phyloP scores from a whole-genome alignment of 2,329 filamentous ascomycete genomes.

The Graphilbum sp. region DNA sequence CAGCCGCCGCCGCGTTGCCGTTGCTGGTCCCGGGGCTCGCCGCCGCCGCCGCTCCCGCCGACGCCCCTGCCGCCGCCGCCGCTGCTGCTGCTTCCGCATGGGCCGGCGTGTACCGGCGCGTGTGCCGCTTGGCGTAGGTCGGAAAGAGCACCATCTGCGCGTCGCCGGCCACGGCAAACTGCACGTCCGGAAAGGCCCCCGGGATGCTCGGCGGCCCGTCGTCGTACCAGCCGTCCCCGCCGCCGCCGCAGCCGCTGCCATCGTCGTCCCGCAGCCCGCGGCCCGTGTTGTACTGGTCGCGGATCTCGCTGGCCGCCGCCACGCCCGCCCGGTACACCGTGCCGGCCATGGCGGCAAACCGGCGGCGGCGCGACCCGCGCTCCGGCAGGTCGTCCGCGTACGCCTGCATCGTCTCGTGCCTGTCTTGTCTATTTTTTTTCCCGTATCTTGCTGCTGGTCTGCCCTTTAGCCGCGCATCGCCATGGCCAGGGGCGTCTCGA shows the following conservation, averaged over 20 bases:
- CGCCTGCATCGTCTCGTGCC: slow-evolving; percentile 6
- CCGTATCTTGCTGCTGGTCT: too few relatives aligned
- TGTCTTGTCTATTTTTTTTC: too few relatives aligned
- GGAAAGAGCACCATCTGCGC: slow-evolving; percentile 94
- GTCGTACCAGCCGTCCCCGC: slow-evolving; percentile 16
- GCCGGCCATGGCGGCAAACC: slow-evolving; percentile 50
- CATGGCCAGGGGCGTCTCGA: too few relatives aligned
- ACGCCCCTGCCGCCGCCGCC: slow-evolving; percentile 16
- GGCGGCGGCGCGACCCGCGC: slow-evolving; percentile 58
- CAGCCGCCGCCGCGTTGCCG: slow-evolving; percentile 15
- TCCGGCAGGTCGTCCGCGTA: slow-evolving; percentile 24
- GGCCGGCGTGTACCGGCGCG: slow-evolving; percentile 37
- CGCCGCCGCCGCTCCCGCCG: slow-evolving; percentile 20
- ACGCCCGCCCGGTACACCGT: slow-evolving; percentile 40
- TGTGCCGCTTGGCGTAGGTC: slow-evolving; percentile 69
- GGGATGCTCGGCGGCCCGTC: slow-evolving; percentile 38
- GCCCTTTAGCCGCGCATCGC: too few relatives aligned
- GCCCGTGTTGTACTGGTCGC: slow-evolving; percentile 39
- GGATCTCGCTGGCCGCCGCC: slow-evolving; percentile 40
- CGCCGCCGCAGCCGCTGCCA: slow-evolving; percentile 12
- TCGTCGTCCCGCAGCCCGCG: slow-evolving; percentile 20
- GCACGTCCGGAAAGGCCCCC: slow-evolving; percentile 67
- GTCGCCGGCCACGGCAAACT: slow-evolving; percentile 62
- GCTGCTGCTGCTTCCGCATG: slow-evolving; percentile 12
- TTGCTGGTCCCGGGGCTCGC: too few relatives aligned